Base-by-base conservation (phyloP, 2,329 filamentous ascomycete genomes). In the Colletotrichum musae region DNA sequence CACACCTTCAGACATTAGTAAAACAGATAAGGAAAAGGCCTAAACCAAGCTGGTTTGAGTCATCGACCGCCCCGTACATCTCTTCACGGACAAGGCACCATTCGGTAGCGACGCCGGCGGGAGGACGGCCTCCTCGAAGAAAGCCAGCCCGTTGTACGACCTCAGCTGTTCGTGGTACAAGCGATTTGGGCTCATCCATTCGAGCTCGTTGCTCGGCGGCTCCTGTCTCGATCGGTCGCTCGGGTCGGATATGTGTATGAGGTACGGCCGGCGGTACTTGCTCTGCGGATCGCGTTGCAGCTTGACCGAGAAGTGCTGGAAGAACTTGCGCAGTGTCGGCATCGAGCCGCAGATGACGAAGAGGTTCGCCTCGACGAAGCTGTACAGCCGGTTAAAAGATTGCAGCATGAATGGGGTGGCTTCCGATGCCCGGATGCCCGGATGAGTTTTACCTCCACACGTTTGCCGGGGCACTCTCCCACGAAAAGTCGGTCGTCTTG, bases 321-420 rank as follows among this genome's bases (percentile, higher is more conserved):
- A 75, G 75, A 83, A 83, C 18, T 80, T 80, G 28, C 79, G 77
- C 1, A 83, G 70, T 1, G 81, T 82, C 0, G 81, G 80, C 41
- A 83, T 76, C 24, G 80, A 80, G 21, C 79, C 80, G 72, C 81
- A 83, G 13, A 82, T 79, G 32, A 83, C 76, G 58, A 83, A 77
- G 0, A 83, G 74, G 47, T 84, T 83, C 0, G 76, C 73, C 66
- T 84, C 81, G 43, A 83, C 72, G 47, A 81, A 74, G 10, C 77
- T 79, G 28, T 1, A 5, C 9, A 5, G 16, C 0, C 2, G 1
- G 18, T 36, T 36, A 36, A 6, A 9, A 32, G 10, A 2, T 9
- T 2, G 2, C 6, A 32, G 52, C 18, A 18, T 18, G 18, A 18
- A 0, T 3, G 3, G 41, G 41, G 13, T 6, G 24, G 9, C 4